phyloP scores from a whole-genome alignment of 257 asterid species.

The Mentha longifolia region DNA sequence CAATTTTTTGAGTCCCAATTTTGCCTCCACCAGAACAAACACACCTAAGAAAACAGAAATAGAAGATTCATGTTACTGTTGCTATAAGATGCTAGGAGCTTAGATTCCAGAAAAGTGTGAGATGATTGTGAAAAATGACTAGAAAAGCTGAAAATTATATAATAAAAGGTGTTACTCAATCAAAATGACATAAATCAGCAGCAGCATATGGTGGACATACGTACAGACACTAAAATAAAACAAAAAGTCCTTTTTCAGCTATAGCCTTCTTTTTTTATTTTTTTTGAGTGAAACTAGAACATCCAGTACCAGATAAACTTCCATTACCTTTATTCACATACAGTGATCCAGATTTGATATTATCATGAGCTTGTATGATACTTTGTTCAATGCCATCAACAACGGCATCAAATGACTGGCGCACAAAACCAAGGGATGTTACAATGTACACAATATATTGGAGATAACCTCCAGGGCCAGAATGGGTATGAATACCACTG shows the following conservation, averaged over 20 bases:
- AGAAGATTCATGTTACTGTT: not conserved
- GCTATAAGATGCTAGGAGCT: not conserved
- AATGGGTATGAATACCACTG: slow-evolving; percentile 96
- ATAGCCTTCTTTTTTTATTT: not conserved
- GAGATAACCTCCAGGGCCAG: slow-evolving; percentile 99
- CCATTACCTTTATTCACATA: slow-evolving; percentile 77
- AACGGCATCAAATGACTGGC: slow-evolving; percentile 93
- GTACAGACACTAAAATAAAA: not conserved
- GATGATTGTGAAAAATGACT: not conserved
- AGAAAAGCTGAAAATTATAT: not conserved
- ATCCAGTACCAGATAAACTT: slow-evolving; percentile 8
- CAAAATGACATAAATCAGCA: not conserved
- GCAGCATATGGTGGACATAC: slow-evolving; percentile 17
- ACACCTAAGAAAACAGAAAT: not conserved
- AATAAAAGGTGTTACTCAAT: not conserved
- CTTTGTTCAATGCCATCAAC: slow-evolving; percentile 97
- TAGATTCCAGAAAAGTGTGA: not conserved
- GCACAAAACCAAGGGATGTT: slow-evolving; percentile 97
- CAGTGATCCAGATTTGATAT: slow-evolving; percentile 88
- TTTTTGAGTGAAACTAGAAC: not conserved
- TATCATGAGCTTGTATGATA: slow-evolving; percentile 86
- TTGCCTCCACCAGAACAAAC: slow-evolving; percentile 16
- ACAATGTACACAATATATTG: slow-evolving; percentile 90
- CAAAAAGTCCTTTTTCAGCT: not conserved
- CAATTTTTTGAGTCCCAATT: not conserved